Evolutionary conservation across 1,284 basidiomycete genomes (phyloP), one percentile per base, ranked within the genome.

Genomic region (Malassezia psittaci): DNA sequence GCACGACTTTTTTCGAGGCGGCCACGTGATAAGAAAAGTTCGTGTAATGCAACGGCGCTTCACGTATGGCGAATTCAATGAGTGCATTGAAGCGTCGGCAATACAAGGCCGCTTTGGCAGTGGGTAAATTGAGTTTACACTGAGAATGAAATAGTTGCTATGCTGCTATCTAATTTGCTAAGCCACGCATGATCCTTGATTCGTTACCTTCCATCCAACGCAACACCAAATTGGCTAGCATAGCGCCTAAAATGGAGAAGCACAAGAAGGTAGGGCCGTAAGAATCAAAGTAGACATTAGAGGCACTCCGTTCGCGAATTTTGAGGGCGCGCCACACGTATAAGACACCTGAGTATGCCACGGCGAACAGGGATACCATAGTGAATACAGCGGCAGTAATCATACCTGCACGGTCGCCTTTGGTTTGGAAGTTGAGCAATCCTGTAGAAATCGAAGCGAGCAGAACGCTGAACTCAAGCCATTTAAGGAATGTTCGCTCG

Each of bases 371-470:
- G 13, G 94, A 87, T 8, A 87, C 83, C 52, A 90, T 75, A 0
- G 91, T 96, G 79, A 98, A 98, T 55, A 88, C 78, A 11, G 82
- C 81, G 9, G 90, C 87, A 59, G 86, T 85, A 68, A 93, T 83
- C 39, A 94, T 80, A 5, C 90, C 90, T 8, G 80, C 80, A 15
- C 79, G 77, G 76, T 96, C 90, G 18, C 83, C 80, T 0, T 86
- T 80, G 3, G 83, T 80, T 41, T 86, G 79, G 70, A 94, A 96
- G 79, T 94, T 96, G 62, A 96, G 59, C 51, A 76, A 57, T 33
- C 72, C 72, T 1, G 75, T 71, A 8, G 76, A 76, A 11, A 74
- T 65, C 12, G 72, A 69, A 4, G 65, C 66, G 29, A 74, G 58
- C 52, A 72, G 64, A 57, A 96, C 87, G 1, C 87, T 84, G 67